Base-by-base conservation (phyloP, 2,329 filamentous ascomycete species). In the Aspergillus uvarum region DNA sequence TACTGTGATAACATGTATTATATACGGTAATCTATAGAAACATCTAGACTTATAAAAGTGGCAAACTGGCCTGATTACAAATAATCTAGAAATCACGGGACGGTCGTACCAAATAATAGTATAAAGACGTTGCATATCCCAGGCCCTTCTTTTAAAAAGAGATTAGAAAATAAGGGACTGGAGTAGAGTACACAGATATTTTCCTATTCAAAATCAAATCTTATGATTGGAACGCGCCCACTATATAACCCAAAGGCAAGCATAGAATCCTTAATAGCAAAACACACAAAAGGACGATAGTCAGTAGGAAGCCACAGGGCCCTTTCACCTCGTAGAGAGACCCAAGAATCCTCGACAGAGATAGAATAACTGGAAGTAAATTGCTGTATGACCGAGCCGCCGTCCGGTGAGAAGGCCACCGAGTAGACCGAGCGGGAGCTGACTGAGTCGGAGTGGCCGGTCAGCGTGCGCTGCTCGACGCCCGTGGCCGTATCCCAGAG, bases 131-230 rank as follows among this genome's bases (percentile, higher is more conserved):
- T 22, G 35, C n/a, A 6, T 47, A 58, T 58, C 51, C 51, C 51
- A 59, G 4, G 56, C 60, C 53, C 53, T 62, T 31, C 57, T 57
- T 57, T 59, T 62, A 11, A 10, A 54, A 54, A 62, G 60, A 59
- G 56, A 57, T 59, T 54, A 42, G 50, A 50, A 62, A 59, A 57
- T 59, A 55, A 51, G 31, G n/a, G 56, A 59, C 11, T 54, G 22
- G 8, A 59, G 29, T 56, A 14, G 49, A 59, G 26, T 51, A 51
- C 42, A 60, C 21, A 49, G 29, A 58, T 49, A 49, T n/a, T 54
- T 14, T 24, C 22, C 50, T 58, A 54, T 52, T 10, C 4, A 32
- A 44, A 47, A 42, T 54, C 24, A 48, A 61, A 61, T 38, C 55
- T 51, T 61, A 61, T 58, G 21, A 61, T 58, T 42, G 5, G 29